Base-by-base conservation (phyloP, 345 rosid species). In the Camelina laxa region DNA sequence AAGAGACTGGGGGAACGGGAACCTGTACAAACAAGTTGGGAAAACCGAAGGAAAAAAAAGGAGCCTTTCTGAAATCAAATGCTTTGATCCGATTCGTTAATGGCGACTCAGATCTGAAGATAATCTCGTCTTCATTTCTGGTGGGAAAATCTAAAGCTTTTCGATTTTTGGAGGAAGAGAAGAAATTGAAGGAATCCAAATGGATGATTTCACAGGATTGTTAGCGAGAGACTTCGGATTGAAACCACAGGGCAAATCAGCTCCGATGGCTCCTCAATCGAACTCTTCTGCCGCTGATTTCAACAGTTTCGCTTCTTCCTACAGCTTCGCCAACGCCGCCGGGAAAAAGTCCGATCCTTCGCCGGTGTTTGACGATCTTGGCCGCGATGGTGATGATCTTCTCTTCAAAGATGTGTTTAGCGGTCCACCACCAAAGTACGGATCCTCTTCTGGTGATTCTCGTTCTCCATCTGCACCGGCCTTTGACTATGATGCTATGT, bases 201-300 rank as follows among this genome's bases (percentile, higher is more conserved):
- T 90, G 96, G 96, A 90, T 55, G 96, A 90, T 70, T 88, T 90
- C 48, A 85, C 89, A n/a, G 88, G 87, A 11, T 44, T 88, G 14
- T 72, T 88, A 35, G 81, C 84, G 15, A 82, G 85, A 20, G 96
- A 90, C 80, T 85, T 83, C 66, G 91, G 91, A 48, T 78, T 80
- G 75, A 88, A 85, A 50, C 96, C 90, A 38, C 96, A 88, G 30
- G 96, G 93, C 7, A 90, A 88, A 72, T 80, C 91, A 16, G 90
- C 90, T 20, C 93, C 93, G 38, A 90, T 90, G 96, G 87, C 90
- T 0, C 73, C 91, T 41, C 81, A 88, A 31, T 78, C 89, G 20
- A 74, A 22, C 60, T 60, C 78, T 21, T 73, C 76, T 4, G 13
- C 77, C 5, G 36, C 30, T 44, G 65, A 74, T 57, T 64, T 76